A percentile compares a stretch with the other conserved stretches of the same genome.
phyloP scores from a whole-genome alignment of 495 filamentous ascomycete genomes.

The Talaromyces trachyspermus region DNA sequence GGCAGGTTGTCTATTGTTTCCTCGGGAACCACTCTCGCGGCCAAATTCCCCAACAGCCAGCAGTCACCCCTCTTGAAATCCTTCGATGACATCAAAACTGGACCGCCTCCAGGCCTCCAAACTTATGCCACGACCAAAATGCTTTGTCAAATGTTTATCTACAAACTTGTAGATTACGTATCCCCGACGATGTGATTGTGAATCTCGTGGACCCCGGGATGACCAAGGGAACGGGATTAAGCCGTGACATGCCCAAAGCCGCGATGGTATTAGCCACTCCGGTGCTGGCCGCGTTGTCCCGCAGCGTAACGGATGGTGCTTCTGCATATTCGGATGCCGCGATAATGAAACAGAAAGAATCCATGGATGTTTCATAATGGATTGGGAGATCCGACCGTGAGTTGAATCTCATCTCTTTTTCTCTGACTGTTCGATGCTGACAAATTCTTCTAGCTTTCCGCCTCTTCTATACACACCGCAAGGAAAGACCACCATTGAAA shows the following conservation, averaged over 20 bases:
- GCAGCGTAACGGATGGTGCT: constrained; percentile 24
- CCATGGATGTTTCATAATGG: constrained; percentile 37
- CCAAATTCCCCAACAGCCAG: constrained; percentile 25
- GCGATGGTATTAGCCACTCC: constrained; percentile 11
- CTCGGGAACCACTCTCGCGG: constrained; percentile 23
- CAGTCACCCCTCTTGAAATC: constrained; percentile 28
- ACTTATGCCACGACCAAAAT: constrained; percentile 36
- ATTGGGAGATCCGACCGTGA: constrained; percentile 34
- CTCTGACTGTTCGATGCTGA: not conserved
- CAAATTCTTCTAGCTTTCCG: constrained; percentile 11
- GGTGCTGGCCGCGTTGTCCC: constrained; percentile 18
- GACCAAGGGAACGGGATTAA: constrained; percentile 33
- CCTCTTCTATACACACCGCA: constrained; percentile 25
- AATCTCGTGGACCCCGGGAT: constrained; percentile 42
- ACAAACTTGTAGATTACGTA: constrained; percentile 34
- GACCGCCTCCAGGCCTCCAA: constrained; percentile 20
- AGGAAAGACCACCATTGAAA: constrained; percentile 26
- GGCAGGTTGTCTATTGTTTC: constrained; percentile 34
- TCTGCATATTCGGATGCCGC: constrained; percentile 34
- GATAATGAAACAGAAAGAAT: constrained; percentile 33
- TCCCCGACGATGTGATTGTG: constrained; percentile 37
- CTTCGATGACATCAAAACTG: constrained; percentile 32
- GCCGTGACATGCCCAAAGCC: constrained; percentile 17
- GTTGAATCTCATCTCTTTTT: constrained; percentile 8
- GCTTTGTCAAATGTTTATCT: constrained; percentile 33